Conservation (phyloP, 2,329 filamentous ascomycete genomes). For the Nemania sp. region DNA sequence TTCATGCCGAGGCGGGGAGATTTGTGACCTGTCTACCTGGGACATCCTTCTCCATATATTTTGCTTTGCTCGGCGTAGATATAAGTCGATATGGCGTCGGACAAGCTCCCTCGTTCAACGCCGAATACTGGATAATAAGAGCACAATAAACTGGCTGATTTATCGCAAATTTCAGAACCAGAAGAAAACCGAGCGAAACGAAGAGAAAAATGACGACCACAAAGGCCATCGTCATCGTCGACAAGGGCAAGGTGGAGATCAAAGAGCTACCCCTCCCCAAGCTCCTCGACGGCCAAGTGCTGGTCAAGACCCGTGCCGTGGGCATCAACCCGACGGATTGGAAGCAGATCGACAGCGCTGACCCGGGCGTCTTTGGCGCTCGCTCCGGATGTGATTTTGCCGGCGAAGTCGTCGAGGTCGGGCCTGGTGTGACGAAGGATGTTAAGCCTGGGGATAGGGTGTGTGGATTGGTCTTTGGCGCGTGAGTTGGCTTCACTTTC, state of each 20-base stretch:
- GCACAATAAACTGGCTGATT: too few species aligned
- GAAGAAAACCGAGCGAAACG: background rate
- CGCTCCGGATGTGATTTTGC: conserved; percentile 51
- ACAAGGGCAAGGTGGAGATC: conserved; percentile 29
- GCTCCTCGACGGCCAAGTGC: conserved; percentile 34
- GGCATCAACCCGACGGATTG: conserved; percentile 44
- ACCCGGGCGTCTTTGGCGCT: conserved; percentile 19
- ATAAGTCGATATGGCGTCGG: too few species aligned
- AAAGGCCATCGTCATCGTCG: conserved; percentile 29
- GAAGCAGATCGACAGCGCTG: conserved; percentile 36
- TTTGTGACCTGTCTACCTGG: too few species aligned
- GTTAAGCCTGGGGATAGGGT: conserved; percentile 54
- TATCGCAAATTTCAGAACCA: too few species aligned
- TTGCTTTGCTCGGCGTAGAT: too few species aligned
- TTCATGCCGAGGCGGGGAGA: too few species aligned
- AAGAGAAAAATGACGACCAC: conserved; percentile 17
- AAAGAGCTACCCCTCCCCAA: conserved; percentile 31
- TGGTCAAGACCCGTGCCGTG: conserved; percentile 41
- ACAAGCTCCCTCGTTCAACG: too few species aligned
- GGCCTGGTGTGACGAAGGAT: conserved; percentile 45
- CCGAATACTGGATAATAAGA: too few species aligned
- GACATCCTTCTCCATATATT: too few species aligned
- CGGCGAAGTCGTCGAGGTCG: conserved; percentile 52
- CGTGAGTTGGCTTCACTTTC: too few species aligned
- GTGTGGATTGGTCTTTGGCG: conserved; percentile 37